Evolutionary conservation across 257 asterid species (phyloP).

Genomic region (Perilla frutescens): DNA sequence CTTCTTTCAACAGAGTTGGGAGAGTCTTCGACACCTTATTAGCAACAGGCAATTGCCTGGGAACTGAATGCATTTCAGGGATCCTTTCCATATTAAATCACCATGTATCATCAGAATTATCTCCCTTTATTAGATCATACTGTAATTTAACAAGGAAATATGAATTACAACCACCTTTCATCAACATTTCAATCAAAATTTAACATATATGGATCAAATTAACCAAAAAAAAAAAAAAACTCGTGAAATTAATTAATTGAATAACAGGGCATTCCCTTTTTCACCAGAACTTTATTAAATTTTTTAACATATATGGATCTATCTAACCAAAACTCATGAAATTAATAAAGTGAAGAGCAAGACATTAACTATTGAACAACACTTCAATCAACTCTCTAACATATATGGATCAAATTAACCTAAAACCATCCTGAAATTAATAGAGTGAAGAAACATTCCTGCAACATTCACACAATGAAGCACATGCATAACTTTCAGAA

Average conservation of each 20-base stretch:
- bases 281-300: conserved; percentile 8
- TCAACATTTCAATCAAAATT: neutral
- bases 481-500: conserved; percentile 10
- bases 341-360: conserved; percentile 23
- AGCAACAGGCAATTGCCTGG: conserved; percentile 51
- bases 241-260: conserved; percentile 14
- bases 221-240: conserved; percentile 14
- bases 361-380: conserved; percentile 5
- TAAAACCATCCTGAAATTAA: conserved; percentile 14
- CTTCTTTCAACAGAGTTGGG: conserved; percentile 51
- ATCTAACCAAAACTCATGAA: conserved; percentile 14
- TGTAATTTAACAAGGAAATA: conserved; percentile 37
- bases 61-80: conserved; percentile 53
- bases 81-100: conserved; percentile 64
- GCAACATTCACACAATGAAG: conserved; percentile 28
- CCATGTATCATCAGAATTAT: conserved; percentile 61
- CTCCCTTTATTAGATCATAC: conserved; percentile 33
- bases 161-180: conserved; percentile 7
- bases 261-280: conserved; percentile 3
- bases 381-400: neutral
- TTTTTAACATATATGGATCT: conserved; percentile 5
- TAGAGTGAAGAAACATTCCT: conserved; percentile 19
- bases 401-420: conserved; percentile 4
- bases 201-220: conserved; percentile 11
- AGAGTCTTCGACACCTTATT: conserved; percentile 42